Evolutionary conservation across 257 asterid genomes (phyloP).

Genomic region (Linaria vulgaris): DNA sequence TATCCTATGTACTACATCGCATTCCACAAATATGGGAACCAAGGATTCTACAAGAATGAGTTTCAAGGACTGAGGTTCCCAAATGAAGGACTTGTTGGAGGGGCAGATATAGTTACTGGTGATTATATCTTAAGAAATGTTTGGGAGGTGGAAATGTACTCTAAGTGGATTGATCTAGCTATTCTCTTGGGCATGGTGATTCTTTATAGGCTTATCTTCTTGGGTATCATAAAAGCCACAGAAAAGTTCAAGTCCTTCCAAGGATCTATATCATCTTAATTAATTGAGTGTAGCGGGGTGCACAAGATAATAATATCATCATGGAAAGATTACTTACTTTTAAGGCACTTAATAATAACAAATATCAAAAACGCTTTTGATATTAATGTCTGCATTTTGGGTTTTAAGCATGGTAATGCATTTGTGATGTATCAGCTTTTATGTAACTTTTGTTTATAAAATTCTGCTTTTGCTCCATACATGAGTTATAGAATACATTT

Average conservation of each 20-base stretch:
- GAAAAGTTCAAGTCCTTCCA: slow-evolving; percentile 34
- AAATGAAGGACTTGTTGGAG: slow-evolving; percentile 30
- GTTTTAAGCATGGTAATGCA: no score
- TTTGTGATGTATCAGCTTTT: no score
- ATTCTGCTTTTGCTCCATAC: no score
- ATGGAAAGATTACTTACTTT: no score
- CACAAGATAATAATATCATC: no score
- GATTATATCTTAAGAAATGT: slow-evolving; percentile 42
- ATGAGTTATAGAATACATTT: no score
- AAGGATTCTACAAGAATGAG: slow-evolving; percentile 62
- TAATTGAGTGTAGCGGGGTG: no score
- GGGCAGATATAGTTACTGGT: slow-evolving; percentile 35
- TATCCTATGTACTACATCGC: slow-evolving; percentile 54
- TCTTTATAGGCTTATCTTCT: slow-evolving; percentile 39
- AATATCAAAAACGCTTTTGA: no score
- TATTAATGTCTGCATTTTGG: no score
- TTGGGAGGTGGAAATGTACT: slow-evolving; percentile 57
- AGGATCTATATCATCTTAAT: no score
- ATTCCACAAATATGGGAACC: slow-evolving; percentile 52
- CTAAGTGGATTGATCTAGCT: slow-evolving; percentile 57
- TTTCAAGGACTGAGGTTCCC: slow-evolving; percentile 44
- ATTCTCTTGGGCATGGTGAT: slow-evolving; percentile 50
- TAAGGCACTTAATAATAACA: no score
- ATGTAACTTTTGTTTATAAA: no score
- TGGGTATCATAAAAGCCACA: slow-evolving; percentile 32